Evolutionary conservation across 306 rosid species (phyloP).

Genomic region (Vigna unguiculata): DNA sequence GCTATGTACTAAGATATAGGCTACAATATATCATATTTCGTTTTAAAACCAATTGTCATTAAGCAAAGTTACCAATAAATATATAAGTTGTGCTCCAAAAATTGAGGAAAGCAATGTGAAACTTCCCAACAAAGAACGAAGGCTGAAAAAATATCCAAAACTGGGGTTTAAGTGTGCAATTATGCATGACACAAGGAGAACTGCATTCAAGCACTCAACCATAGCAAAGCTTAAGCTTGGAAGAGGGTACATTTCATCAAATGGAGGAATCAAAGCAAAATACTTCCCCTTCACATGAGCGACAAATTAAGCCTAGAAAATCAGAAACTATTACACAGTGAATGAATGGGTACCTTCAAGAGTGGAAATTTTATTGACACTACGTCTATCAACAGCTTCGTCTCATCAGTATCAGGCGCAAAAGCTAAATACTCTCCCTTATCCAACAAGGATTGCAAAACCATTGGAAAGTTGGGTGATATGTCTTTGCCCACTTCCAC

Average conservation of each 20-base stretch:
- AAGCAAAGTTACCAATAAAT: no score
- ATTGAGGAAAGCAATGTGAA: neutral
- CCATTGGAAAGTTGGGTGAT: constrained; percentile 81
- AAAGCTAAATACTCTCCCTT: constrained; percentile 84
- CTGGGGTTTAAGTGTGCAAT: constrained; percentile 9
- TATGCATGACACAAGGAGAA: neutral
- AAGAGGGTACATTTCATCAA: neutral
- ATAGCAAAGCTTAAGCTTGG: neutral
- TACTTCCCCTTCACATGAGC: constrained; percentile 10
- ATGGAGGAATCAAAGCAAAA: constrained; percentile 33
- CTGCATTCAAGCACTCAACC: constrained; percentile 26
- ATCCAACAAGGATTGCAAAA: constrained; percentile 64
- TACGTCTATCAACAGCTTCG: constrained; percentile 74
- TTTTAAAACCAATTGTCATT: no score
- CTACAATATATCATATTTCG: no score
- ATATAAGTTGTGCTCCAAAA: neutral
- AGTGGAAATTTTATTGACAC: constrained; percentile 79
- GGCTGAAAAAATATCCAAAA: neutral
- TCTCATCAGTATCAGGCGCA: constrained; percentile 77
- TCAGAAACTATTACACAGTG: constrained; percentile 3
- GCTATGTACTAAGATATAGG: no score
- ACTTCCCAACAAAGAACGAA: neutral
- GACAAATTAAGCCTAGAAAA: constrained; percentile 20
- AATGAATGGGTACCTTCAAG: constrained; percentile 63
- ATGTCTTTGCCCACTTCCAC: constrained; percentile 91